These are phyloP conservation scores for Backusella australiensis DNA, from an alignment of 192 early-diverging fungal species.

Conservation along the genomic window DNA sequence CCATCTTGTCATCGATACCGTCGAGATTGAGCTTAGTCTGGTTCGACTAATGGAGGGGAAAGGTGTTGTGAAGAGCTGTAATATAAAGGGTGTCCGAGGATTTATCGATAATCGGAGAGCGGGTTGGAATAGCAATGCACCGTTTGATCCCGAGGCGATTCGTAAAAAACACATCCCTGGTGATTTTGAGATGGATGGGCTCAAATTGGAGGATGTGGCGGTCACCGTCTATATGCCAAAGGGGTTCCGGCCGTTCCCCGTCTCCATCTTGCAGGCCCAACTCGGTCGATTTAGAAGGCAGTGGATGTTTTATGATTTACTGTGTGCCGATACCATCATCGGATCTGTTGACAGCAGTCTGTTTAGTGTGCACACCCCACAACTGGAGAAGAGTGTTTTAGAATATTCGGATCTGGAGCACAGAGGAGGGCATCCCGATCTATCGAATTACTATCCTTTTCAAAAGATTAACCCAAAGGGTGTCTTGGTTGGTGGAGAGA, in stretches of 20 bases:
- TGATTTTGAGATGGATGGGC: slow-evolving; percentile 80
- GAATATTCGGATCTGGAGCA: slow-evolving; percentile 24
- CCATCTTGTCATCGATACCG: slow-evolving; percentile 75
- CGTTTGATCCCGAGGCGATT: slow-evolving; percentile 57
- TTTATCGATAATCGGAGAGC: slow-evolving; percentile 81
- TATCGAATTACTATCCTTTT: slow-evolving; percentile 33
- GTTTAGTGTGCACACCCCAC: slow-evolving; percentile 90
- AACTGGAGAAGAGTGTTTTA: slow-evolving; percentile 54
- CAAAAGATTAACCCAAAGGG: slow-evolving; percentile 28
- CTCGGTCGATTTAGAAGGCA: slow-evolving; percentile 85
- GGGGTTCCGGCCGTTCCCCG: slow-evolving; percentile 80
- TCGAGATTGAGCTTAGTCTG: slow-evolving; percentile 84
- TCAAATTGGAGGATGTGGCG: slow-evolving; percentile 84
- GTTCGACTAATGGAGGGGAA: slow-evolving; percentile 89
- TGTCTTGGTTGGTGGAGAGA: slow-evolving; percentile 35
- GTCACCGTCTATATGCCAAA: slow-evolving; percentile 80
- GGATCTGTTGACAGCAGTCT: slow-evolving; percentile 94
- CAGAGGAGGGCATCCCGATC: slow-evolving; percentile 26
- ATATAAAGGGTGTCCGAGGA: slow-evolving; percentile 87
- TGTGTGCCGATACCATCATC: slow-evolving; percentile 84
- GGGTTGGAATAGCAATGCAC: slow-evolving; percentile 63
- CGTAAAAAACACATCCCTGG: slow-evolving; percentile 64
- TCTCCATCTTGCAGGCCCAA: slow-evolving; percentile 84
- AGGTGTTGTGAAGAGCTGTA: slow-evolving; percentile 77
- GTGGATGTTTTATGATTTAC: slow-evolving; percentile 89